Base-by-base conservation (phyloP, 2,329 filamentous ascomycete species). In the Aphanoascus verrucosus region DNA sequence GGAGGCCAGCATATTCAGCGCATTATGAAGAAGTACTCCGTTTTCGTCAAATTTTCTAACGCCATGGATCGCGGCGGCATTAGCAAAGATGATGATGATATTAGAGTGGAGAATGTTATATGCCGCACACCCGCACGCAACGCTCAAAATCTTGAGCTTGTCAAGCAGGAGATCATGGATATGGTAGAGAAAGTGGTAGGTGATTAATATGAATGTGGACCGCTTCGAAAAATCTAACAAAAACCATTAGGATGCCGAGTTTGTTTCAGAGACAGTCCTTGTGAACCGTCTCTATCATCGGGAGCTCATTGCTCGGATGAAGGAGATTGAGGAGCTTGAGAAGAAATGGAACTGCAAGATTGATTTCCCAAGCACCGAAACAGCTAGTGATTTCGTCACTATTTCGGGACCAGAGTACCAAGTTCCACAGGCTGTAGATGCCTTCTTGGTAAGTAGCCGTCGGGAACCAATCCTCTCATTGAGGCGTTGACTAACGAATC, bases 261-360 rank as follows among this genome's bases (percentile, higher is more conserved):
- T 95, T 64, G 94, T 94, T 31, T 89, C 88, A 17, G 90, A 96
- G 70, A 87, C 87, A 56, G 90, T 96, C 60, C 86, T 87, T 60
- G 89, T 97, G 63, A 91, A 97, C 67, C 87, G 93, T 51, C 77
- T 98, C 54, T 96, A 96, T 68, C 93, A 98, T 66, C 87, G 93
- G 59, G 88, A 95, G 71, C 82, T 98, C 56, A 85, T 98, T 66
- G 81, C 87, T 56, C 88, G 90, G 56, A 84, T 97, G 59, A 76
- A 81, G 43, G 88, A 96, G 65, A 88, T 98, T 55, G 91, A 97
- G 60, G 88, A 93, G 62, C 78, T 98, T 49, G 93, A 98, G 75
- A 94, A 94, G 77, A 96, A 95, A 73, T 97, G 90, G 85, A 97
- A 97, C 70, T 98, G 93, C 83, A 97, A 97, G 76, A 94, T 98